Evolutionary conservation across 2,329 filamentous ascomycete genomes (phyloP).

Genomic region (Dryadomyces sulphureus): DNA sequence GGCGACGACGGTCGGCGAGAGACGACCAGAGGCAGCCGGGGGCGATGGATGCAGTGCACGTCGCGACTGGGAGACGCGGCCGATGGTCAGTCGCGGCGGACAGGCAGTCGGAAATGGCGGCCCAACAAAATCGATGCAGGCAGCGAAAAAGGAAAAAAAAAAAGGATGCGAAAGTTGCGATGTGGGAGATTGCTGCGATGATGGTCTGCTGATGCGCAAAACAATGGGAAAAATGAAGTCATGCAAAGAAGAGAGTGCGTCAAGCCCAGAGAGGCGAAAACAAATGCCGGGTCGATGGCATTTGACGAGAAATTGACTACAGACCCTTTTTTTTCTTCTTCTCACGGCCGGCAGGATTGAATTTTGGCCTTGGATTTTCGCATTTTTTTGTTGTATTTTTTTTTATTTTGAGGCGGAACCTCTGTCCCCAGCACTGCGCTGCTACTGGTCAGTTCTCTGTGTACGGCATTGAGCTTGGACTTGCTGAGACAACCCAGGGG

Average conservation of each 20-base stretch:
- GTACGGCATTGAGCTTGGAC: neutral
- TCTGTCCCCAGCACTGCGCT: neutral
- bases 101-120: neutral
- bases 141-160: too few relatives aligned
- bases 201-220: neutral
- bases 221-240: neutral
- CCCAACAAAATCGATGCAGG: neutral
- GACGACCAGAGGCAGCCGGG: too few relatives aligned
- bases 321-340: neutral
- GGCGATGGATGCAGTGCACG: neutral
- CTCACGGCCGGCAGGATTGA: neutral
- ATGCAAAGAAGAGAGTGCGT: neutral
- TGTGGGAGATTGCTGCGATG: neutral
- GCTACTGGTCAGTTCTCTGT: neutral
- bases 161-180: neutral
- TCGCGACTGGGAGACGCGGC: too few relatives aligned
- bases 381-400: slow-evolving; percentile 6
- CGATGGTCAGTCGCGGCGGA: neutral
- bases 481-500: slow-evolving; percentile 2
- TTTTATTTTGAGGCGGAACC: slow-evolving; percentile 5
- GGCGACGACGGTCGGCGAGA: neutral
- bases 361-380: slow-evolving; percentile 2
- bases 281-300: neutral
- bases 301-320: neutral
- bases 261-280: neutral